Conservation (phyloP, 73 alveolate species). For the Stentor roeselii region DNA sequence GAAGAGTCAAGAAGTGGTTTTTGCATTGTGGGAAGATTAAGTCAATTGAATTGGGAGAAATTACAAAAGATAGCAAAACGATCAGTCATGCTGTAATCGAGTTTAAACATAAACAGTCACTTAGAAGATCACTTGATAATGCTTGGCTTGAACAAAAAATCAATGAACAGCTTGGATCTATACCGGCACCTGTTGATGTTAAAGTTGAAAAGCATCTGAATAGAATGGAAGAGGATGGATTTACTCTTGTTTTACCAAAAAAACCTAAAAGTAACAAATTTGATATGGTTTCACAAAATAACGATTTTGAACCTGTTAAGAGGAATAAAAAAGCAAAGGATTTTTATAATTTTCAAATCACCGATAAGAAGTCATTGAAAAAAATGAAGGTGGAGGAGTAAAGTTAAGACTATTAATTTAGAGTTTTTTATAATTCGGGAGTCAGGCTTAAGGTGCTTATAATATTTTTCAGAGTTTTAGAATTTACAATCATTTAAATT, state of each 20-base stretch:
- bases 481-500: neutral
- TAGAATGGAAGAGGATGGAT: constrained; percentile 19
- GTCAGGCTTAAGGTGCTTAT: neutral
- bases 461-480: neutral
- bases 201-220: neutral
- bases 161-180: neutral
- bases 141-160: neutral
- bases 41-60: constrained; percentile 6
- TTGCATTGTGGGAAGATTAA: constrained; percentile 9
- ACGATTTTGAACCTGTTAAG: neutral
- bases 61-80: neutral
- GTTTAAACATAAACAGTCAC: neutral
- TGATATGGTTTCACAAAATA: neutral
- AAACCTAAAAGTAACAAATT: neutral
- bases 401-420: neutral
- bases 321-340: constrained; percentile 2
- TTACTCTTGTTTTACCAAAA: constrained; percentile 18
- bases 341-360: constrained; percentile 14
- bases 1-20: constrained; percentile 21
- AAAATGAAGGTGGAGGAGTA: neutral
- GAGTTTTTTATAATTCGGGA: neutral
- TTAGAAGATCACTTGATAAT: neutral
- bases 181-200: neutral
- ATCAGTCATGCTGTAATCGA: constrained; percentile 1
- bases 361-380: neutral